Percentiles rank a stretch among this genome's conserved stretches.
Conservation (phyloP, 352 stramenopile species). For the Peronospora tabacina region DNA sequence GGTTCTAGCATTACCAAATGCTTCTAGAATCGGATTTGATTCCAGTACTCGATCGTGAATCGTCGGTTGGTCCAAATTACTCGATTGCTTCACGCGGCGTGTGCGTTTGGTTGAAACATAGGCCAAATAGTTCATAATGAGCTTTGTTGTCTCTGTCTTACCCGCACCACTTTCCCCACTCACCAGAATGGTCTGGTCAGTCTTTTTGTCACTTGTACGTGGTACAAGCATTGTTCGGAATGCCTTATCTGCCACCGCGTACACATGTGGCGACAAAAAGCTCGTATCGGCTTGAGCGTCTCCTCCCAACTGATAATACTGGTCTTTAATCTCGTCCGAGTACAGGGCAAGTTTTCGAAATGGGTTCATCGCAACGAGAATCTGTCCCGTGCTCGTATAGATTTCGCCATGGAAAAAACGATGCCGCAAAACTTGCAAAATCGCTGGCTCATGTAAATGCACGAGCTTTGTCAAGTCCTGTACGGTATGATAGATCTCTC, state of each 20-base stretch:
- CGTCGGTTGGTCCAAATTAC: constrained; percentile 33
- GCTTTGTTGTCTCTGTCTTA: constrained; percentile 96
- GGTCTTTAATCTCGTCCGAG: constrained; percentile 53
- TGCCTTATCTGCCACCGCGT: constrained; percentile 72
- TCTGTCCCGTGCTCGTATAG: constrained; percentile 86
- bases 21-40: constrained; percentile 93
- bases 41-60: constrained; percentile 88
- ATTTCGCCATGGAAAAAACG: constrained; percentile 83
- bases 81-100: constrained; percentile 17
- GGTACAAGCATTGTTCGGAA: constrained; percentile 80
- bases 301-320: constrained; percentile 56
- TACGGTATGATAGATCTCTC: constrained; percentile 55
- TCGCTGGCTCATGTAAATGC: constrained; percentile 86
- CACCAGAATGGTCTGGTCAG: constrained; percentile 92
- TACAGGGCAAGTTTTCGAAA: constrained; percentile 71
- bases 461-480: constrained; percentile 89
- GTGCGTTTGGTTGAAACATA: constrained; percentile 61
- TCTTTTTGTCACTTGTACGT: constrained; percentile 34
- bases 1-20: constrained; percentile 92
- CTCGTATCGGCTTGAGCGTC: constrained; percentile 46
- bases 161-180: constrained; percentile 92
- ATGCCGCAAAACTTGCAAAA: constrained; percentile 75
- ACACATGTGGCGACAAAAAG: constrained; percentile 75
- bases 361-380: constrained; percentile 81
- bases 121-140: constrained; percentile 95